Percentiles rank a stretch among this genome's conserved stretches.
phyloP scores from a whole-genome alignment of 2,329 filamentous ascomycete genomes.

The Aureobasidium sp. region DNA sequence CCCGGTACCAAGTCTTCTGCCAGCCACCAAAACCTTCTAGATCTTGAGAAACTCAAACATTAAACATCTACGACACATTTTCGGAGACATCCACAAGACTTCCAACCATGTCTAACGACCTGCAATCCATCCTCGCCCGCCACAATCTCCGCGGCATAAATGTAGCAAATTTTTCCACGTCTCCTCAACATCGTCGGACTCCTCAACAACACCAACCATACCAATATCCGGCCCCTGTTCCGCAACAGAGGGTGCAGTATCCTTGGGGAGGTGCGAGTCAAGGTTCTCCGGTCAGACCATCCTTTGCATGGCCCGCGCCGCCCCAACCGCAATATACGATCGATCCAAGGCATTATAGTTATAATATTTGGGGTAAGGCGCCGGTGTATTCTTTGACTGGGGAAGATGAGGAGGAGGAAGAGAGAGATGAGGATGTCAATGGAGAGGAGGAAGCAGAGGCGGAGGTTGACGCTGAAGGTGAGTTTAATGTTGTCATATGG shows the following conservation, averaged over 20 bases:
- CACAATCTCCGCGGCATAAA: conserved; percentile 8
- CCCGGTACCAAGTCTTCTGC: not conserved
- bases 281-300: not conserved
- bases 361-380: conserved; percentile 7
- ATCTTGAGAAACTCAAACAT: too few species aligned
- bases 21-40: too few species aligned
- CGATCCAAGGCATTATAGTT: conserved; percentile 11
- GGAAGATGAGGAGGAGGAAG: conserved; percentile 9
- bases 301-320: not conserved
- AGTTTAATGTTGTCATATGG: not conserved
- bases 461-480: not conserved
- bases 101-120: not conserved
- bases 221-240: not conserved
- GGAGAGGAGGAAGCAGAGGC: not conserved
- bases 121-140: conserved; percentile 1
- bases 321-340: conserved; percentile 4
- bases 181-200: not conserved
- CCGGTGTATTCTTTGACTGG: conserved; percentile 4
- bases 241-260: not conserved
- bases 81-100: too few species aligned
- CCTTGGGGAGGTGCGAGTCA: not conserved
- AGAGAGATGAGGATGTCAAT: not conserved
- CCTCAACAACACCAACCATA: not conserved
- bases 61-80: not conserved
- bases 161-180: not conserved